Percentiles rank a stretch among this genome's conserved stretches.
Conservation (phyloP, 352 stramenopile species). For the Phytophthora melonis region DNA sequence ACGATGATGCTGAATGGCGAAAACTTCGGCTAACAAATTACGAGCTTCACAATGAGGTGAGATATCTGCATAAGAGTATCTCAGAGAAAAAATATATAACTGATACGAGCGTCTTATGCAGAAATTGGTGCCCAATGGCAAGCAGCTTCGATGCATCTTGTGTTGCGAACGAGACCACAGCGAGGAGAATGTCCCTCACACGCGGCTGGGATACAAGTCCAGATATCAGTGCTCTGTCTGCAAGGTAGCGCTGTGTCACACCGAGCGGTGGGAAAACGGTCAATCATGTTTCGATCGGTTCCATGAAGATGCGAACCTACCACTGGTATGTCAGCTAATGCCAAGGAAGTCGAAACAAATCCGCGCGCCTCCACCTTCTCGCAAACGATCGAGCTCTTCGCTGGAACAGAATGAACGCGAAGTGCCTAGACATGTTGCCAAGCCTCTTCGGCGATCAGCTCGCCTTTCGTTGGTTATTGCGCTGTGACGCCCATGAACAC, state of each 20-base stretch:
- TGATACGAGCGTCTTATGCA: neutral
- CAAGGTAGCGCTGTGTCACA: slow-evolving; percentile 5
- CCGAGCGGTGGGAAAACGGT: slow-evolving; percentile 2
- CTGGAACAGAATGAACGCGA: slow-evolving; percentile 2
- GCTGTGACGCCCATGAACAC: neutral
- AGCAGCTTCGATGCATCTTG: slow-evolving; percentile 1
- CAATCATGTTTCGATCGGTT: slow-evolving; percentile 8
- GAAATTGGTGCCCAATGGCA: slow-evolving; percentile 1
- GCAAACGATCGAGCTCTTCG: neutral
- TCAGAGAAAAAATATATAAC: neutral
- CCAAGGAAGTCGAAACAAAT: slow-evolving; percentile 3
- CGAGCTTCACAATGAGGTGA: slow-evolving; percentile 2
- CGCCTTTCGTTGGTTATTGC: neutral
- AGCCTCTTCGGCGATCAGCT: neutral
- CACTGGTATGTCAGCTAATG: neutral
- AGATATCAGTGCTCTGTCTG: slow-evolving; percentile 4
- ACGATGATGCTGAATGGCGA: slow-evolving; percentile 5
- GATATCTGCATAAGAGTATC: neutral
- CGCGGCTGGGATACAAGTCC: neutral
- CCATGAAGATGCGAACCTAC: neutral
- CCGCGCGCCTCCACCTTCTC: neutral
- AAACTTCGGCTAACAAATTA: neutral
- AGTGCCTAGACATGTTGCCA: slow-evolving; percentile 1
- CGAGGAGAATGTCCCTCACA: neutral
- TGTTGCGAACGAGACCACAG: neutral